Evolutionary conservation across 176 grass and related monocot species (phyloP), one percentile per base, ranked within the genome.

Genomic region (Bothriochloa decipiens): DNA sequence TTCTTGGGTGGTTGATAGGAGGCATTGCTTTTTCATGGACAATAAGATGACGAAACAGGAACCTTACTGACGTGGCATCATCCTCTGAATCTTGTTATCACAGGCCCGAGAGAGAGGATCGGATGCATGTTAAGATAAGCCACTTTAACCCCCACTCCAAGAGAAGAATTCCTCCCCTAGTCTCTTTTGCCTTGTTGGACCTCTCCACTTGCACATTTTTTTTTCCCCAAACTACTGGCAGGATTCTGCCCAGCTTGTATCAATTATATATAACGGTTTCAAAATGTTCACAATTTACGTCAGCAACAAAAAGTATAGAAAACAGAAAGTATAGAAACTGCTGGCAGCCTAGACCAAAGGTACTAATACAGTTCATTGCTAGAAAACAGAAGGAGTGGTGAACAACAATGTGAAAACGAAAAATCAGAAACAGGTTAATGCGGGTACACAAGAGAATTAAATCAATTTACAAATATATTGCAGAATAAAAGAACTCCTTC

Each of bases 111-210:
- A 86, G 12, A 83, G 16, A 84, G 64, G 89, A 90, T 87, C 80
- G 6, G 89, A 90, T 90, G 84, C 89, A 70, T 32, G 16, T 61
- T 80, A 87, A 1, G 29, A 87, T 79, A 90, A 90, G 60, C 88
- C 25, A 71, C 88, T 89, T 84, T 79, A 47, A 90, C 58, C 80
- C 75, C 83, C 60, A 72, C 75, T 29, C 26, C 16, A 76, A 83
- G 39, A 25, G 47, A 83, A 78, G 74, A 73, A 37, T 79, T 72
- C 8, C 60, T 37, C 36, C 43, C 60, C 4, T 61, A 25, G 58
- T 25, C n/a, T 10, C 12, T 15, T 13, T 3, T 64, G 26, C 12
- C 62, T 50, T 74, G 37, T 16, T 79, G 25, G 32, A 81, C 71
- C 71, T 77, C 41, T 55, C 49, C 28, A 63, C 62, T 70, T 62